These are phyloP conservation scores for Colletotrichum neosansevieriae DNA, from an alignment of 2,329 filamentous ascomycete genomes.

Conservation along the genomic window DNA sequence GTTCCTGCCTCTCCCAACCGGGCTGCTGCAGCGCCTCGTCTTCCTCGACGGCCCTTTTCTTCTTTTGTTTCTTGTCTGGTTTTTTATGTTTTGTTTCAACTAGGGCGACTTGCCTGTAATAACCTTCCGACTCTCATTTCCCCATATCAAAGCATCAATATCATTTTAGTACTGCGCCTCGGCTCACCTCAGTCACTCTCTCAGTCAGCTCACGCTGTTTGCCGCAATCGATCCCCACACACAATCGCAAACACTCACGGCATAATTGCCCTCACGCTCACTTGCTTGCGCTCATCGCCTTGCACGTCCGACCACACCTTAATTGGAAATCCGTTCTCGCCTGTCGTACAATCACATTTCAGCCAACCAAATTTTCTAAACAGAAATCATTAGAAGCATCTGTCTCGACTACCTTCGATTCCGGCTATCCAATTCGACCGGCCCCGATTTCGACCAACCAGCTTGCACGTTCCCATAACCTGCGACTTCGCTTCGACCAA, in stretches of 20 bases:
- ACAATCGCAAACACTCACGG: background rate
- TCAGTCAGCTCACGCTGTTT: constrained; percentile 1
- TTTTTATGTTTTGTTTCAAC: constrained; percentile 1
- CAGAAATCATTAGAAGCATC: background rate
- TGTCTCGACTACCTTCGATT: background rate
- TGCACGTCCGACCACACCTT: constrained; percentile 5
- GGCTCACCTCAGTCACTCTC: constrained; percentile 28
- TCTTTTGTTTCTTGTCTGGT: constrained; percentile 21
- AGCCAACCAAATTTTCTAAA: background rate
- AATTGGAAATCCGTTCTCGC: background rate
- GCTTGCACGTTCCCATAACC: background rate
- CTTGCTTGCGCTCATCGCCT: background rate
- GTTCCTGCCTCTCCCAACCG: constrained; percentile 2
- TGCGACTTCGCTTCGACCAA: background rate
- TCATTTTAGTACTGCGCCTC: constrained; percentile 23
- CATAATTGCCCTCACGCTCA: background rate
- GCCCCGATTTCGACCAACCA: background rate
- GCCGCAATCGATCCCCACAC: constrained; percentile 4
- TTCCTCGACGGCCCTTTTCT: constrained; percentile 30
- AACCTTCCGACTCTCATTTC: constrained; percentile 20
- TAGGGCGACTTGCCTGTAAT: background rate
- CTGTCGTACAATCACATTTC: background rate
- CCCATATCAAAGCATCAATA: background rate
- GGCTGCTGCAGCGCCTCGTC: constrained; percentile 32
- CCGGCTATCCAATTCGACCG: background rate